Conservation (phyloP, 108 stramenopile species). For the Thalassiosira profunda region DNA sequence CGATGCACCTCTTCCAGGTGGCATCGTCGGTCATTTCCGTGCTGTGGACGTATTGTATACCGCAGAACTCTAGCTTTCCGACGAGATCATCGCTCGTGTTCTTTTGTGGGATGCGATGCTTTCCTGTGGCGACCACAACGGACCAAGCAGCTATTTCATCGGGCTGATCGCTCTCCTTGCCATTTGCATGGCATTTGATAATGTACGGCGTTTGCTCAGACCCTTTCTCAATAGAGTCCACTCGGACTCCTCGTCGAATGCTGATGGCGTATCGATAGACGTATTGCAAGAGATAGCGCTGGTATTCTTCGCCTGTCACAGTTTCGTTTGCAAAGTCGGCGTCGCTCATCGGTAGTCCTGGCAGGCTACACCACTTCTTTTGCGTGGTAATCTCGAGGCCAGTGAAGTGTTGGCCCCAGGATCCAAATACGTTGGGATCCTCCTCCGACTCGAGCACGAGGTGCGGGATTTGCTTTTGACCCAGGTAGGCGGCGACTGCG, state of each 20-base stretch:
- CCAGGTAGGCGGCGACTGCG: slow-evolving; percentile 32
- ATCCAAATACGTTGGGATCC: slow-evolving; percentile 35
- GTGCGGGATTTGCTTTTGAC: slow-evolving; percentile 31
- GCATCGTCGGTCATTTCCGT: slow-evolving; percentile 25
- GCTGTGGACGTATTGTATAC: slow-evolving; percentile 38
- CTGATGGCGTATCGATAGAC: slow-evolving; percentile 43
- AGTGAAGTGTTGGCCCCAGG: slow-evolving; percentile 45
- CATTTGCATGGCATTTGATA: slow-evolving; percentile 12
- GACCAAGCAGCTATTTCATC: slow-evolving; percentile 29
- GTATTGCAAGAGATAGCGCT: slow-evolving; percentile 46
- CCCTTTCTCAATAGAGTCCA: slow-evolving; percentile 36
- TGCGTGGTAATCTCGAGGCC: slow-evolving; percentile 53
- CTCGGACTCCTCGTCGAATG: slow-evolving; percentile 46
- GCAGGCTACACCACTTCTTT: slow-evolving; percentile 55
- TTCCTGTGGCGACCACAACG: slow-evolving; percentile 57
- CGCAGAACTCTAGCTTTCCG: slow-evolving; percentile 14
- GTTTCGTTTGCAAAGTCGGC: slow-evolving; percentile 39
- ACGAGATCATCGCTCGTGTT: slow-evolving; percentile 42
- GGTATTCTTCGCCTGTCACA: slow-evolving; percentile 48
- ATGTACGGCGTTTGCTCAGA: slow-evolving; percentile 31
- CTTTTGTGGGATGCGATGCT: slow-evolving; percentile 37
- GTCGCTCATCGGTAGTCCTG: slow-evolving; percentile 44
- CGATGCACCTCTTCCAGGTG: slow-evolving; percentile 25
- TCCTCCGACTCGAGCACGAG: slow-evolving; percentile 41
- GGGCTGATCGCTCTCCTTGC: background rate